phyloP scores from a whole-genome alignment of 306 rosid genomes.

The Lithocarpus polystachyus region DNA sequence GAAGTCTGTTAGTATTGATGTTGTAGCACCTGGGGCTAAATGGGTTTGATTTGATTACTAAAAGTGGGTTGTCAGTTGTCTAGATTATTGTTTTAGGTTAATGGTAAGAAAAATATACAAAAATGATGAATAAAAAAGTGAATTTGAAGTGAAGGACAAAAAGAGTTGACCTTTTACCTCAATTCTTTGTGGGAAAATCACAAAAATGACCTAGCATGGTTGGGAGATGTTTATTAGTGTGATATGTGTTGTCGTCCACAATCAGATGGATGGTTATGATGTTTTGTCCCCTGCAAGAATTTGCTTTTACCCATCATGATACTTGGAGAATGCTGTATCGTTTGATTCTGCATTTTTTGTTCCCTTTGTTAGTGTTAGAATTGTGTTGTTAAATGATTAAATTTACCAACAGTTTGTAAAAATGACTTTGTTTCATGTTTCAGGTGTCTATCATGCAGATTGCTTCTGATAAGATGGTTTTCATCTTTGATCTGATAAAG shows the following conservation, averaged over 20 bases:
- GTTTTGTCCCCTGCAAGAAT: not conserved
- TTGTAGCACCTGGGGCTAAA: not conserved
- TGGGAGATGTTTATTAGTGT: not conserved
- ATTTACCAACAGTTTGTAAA: not conserved
- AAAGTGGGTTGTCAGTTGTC: not conserved
- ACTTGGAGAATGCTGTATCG: not conserved
- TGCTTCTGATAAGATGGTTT: slow-evolving; percentile 72
- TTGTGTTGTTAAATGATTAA: too few relatives aligned
- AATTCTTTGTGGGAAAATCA: not conserved
- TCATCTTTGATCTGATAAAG: slow-evolving; percentile 80
- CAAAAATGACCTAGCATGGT: not conserved
- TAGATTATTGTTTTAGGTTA: not conserved
- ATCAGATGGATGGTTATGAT: not conserved
- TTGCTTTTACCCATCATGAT: not conserved
- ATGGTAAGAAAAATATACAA: not conserved
- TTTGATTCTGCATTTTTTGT: not conserved
- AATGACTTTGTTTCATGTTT: slow-evolving; percentile 25
- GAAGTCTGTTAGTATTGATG: not conserved
- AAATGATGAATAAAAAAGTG: not conserved
- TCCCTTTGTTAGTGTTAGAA: not conserved
- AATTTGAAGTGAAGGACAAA: not conserved
- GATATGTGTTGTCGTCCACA: not conserved
- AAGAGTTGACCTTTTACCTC: not conserved
- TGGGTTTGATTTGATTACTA: not conserved
- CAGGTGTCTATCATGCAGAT: slow-evolving; percentile 99